phyloP scores from a whole-genome alignment of 116 monocot species.

The Zostera marina region DNA sequence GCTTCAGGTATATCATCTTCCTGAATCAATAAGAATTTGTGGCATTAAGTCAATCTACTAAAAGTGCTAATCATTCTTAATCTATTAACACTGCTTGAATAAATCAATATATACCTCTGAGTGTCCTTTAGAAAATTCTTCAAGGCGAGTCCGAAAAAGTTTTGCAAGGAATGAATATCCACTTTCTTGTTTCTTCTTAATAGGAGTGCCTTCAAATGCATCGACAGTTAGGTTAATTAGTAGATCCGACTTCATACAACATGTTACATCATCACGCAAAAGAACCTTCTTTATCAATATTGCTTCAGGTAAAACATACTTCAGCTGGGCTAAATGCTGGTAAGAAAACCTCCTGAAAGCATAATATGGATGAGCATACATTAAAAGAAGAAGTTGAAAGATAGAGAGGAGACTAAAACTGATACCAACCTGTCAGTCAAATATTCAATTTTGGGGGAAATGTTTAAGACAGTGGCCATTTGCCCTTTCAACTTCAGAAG shows the following conservation, averaged over 20 bases:
- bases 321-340: constrained; percentile 65
- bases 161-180: constrained; percentile 33
- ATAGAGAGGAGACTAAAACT: too few species aligned
- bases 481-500: constrained; percentile 50
- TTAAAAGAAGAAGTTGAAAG: too few species aligned
- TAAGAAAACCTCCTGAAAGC: constrained; percentile 55
- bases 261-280: constrained; percentile 46
- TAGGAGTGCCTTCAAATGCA: constrained; percentile 11
- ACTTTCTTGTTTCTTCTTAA: constrained; percentile 27
- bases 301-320: constrained; percentile 64
- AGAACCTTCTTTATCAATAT: constrained; percentile 64
- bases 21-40: constrained; percentile 14
- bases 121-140: constrained; percentile 37
- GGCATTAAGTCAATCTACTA: too few species aligned
- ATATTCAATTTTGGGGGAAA: constrained; percentile 43
- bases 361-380: too few species aligned
- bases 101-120: constrained; percentile 30
- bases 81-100: too few species aligned
- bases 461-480: constrained; percentile 36
- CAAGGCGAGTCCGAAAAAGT: constrained; percentile 48
- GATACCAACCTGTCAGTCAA: constrained; percentile 37
- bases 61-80: too few species aligned
- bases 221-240: constrained; percentile 39
- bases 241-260: constrained; percentile 84
- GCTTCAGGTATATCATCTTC: constrained; percentile 62